A percentile compares a stretch with the other conserved stretches of the same genome.
These are phyloP conservation scores for Zymoseptoria tritici DNA, from an alignment of 2,329 filamentous ascomycete genomes.

Conservation along the genomic window DNA sequence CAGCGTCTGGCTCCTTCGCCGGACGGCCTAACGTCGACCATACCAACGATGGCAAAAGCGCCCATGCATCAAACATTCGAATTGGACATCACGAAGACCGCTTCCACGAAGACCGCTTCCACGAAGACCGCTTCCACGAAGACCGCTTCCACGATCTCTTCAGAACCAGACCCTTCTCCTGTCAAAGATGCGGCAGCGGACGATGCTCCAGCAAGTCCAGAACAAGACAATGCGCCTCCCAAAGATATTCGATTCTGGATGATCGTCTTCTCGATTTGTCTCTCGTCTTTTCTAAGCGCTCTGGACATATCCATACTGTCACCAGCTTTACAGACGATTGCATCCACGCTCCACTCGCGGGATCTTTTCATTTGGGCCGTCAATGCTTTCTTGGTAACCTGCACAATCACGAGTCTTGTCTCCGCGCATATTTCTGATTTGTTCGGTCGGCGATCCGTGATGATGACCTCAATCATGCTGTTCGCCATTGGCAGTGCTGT, in stretches of 20 bases:
- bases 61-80: conserved; percentile 1
- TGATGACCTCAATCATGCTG: conserved; percentile 29
- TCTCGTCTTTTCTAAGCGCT: conserved; percentile 52
- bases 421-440: conserved; percentile 34
- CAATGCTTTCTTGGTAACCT: conserved; percentile 34
- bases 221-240: conserved; percentile 4
- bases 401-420: conserved; percentile 35
- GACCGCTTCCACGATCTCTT: no score
- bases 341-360: conserved; percentile 2
- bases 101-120: neutral
- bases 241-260: conserved; percentile 18
- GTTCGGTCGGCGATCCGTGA: conserved; percentile 34
- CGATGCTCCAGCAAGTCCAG: neutral
- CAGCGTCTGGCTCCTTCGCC: conserved; percentile 1
- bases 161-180: no score
- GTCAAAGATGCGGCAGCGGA: neutral
- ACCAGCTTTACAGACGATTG: conserved; percentile 3
- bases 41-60: conserved; percentile 1
- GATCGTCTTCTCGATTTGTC: conserved; percentile 40
- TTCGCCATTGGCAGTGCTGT: conserved; percentile 43
- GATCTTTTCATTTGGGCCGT: conserved; percentile 37
- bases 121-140: neutral
- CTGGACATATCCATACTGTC: conserved; percentile 42
- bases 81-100: neutral
- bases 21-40: neutral